Evolutionary conservation across 179 eudicot genomes (phyloP), one percentile per base, ranked within the genome.

Genomic region (Amaranthus tricolor): DNA sequence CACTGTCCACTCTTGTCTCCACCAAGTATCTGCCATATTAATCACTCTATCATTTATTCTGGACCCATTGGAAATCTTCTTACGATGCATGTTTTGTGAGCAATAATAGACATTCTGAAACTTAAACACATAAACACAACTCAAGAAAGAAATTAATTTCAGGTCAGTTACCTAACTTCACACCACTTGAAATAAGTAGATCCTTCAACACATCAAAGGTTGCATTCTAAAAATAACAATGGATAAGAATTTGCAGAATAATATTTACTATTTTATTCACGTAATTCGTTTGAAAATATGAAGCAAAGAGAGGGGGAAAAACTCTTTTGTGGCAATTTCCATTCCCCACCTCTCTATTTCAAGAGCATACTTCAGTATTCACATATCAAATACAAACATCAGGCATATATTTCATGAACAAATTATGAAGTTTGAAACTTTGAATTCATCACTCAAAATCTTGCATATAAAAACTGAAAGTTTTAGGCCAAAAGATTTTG

Each of bases 171-270:
- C 98, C 88, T 69, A 81, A 66, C 68, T 73, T 82, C 72, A 74
- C 72, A 79, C 78, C 82, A 55, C 78, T 84, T 58, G 86, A 74
- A 65, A 71, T 75, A 70, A 87, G 90, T 56, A 87, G 79, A 51
- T 87, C 91, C 80, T 86, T 87, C 79, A 91, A 71, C 17, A 83
- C 79, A 62, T 88, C 93, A 79, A 83, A 87, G 71, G 98, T 97
- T 59, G 84, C 95, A 86, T 91, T 89, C 98, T 91, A 93, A 6
- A 24, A 74, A 58, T n/a, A 19, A 48, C 16, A 66, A 54, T 9
- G 40, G 40, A 31, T 5, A 45, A 79, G 62, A 50, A 73, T 47
- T 54, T 53, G 17, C 2, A 64, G 54, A 40, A 60, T 19, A 45
- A 48, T 24, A 71, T 21, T 64, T 43, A 8, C 40, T 31, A 31